Conservation (phyloP, 1,284 basidiomycete genomes). For the Termitomyces sp. region DNA sequence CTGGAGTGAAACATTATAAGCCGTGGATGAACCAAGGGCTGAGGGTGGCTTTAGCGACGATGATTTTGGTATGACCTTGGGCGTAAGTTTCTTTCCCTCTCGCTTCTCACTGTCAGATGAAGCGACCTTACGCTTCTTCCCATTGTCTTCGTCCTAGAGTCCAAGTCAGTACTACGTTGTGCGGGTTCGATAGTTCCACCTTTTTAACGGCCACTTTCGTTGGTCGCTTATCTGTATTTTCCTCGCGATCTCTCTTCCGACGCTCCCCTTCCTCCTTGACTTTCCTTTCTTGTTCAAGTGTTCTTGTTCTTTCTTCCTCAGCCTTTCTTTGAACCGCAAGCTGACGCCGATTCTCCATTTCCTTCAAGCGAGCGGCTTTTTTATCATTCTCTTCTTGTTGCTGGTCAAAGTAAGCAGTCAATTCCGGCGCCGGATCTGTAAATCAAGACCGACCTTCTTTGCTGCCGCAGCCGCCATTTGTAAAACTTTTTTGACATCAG, state of each 20-base stretch:
- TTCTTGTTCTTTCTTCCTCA: constrained; percentile 68
- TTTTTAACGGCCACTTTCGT: constrained; percentile 48
- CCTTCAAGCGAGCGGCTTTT: constrained; percentile 67
- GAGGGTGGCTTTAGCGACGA: constrained; percentile 27
- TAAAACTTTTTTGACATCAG: constrained; percentile 74
- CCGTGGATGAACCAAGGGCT: constrained; percentile 29
- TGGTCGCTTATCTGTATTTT: constrained; percentile 61
- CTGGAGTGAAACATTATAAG: constrained; percentile 31
- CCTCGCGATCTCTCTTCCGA: constrained; percentile 71
- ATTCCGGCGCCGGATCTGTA: not conserved
- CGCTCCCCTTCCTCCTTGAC: constrained; percentile 65
- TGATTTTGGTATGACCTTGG: constrained; percentile 35
- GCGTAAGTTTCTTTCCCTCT: constrained; percentile 52
- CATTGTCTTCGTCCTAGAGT: constrained; percentile 52
- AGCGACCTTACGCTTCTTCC: constrained; percentile 62
- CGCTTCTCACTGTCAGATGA: constrained; percentile 53
- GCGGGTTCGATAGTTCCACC: constrained; percentile 28
- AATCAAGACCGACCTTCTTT: constrained; percentile 59
- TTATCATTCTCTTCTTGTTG: constrained; percentile 84
- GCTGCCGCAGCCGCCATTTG: constrained; percentile 78
- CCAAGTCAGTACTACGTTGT: not conserved
- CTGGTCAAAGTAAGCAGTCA: constrained; percentile 33
- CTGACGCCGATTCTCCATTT: constrained; percentile 75
- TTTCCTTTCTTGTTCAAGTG: constrained; percentile 64
- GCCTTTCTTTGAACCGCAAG: constrained; percentile 69